Base-by-base conservation (phyloP, 2,329 filamentous ascomycete species). In the Exserohilum turcica region DNA sequence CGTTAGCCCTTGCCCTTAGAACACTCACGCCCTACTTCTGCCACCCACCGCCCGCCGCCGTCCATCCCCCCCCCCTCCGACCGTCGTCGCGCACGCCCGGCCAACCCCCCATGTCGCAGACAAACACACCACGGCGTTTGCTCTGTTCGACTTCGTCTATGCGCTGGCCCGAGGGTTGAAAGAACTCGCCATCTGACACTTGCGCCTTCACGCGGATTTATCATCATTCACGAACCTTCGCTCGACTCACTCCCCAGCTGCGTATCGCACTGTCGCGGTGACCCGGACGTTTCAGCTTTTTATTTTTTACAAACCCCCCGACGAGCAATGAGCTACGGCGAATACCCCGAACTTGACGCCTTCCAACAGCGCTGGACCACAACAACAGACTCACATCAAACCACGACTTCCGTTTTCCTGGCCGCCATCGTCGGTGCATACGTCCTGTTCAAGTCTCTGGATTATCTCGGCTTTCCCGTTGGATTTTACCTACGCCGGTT, bases 401-500 rank as follows among this genome's bases (percentile, higher is more conserved):
- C 57, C 10, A 54, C 58, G 40, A 56, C 57, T 16, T 60, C 65
- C 16, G 29, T 58, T 35, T 43, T 68, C 10, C 46, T 72, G 8
- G 59, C 62, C 3, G 39, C 58, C 7, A 29, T 70, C 31, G 53
- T 63, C 12, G 65, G 63, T 31, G 47, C 62, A 48, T 68, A 70
- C 63, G 48, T 68, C 16, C 40, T 76, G 36, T 67, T 66, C 55
- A 68, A 63, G 42, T 54, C 58, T 5, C 56, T 70, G 13, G 68
- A 71, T 4, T 48, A 65, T 13, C 53, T 66, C 6, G 69, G 70
- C n/a, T 71, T 57, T 48, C 71, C 72, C 0, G 61, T 64, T 67
- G 77, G 52, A 76, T 80, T 61, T 68, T 86, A 46, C 66, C 85
- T 74, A 75, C 80, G 47, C 57, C 87, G 60, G 83, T 86, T 68